Conservation (phyloP, 2,329 filamentous ascomycete species). For the Geosmithia putterillii region DNA sequence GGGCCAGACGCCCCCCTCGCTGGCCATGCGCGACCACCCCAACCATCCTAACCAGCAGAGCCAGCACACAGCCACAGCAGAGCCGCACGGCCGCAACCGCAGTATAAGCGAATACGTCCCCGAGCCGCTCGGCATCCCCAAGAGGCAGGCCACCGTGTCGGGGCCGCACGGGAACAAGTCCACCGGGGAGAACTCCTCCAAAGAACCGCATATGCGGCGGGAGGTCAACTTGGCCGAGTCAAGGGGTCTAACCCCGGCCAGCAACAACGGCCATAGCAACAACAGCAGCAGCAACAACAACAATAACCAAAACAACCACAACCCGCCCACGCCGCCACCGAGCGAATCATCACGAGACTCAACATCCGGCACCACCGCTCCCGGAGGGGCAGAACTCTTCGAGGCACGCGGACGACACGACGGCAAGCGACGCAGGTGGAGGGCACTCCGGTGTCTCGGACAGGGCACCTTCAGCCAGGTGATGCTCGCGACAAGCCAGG, state of each 20-base stretch:
- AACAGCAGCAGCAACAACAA: no score
- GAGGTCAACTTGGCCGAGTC: constrained; percentile 73
- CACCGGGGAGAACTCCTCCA: constrained; percentile 9
- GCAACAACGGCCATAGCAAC: no score
- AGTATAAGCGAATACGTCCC: constrained; percentile 85
- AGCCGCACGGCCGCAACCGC: constrained; percentile 54
- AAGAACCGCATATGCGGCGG: constrained; percentile 45
- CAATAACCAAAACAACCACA: no score
- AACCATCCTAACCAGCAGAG: constrained; percentile 8
- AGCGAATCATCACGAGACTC: constrained; percentile 53
- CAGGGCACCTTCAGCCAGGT: constrained; percentile 95
- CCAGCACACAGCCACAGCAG: constrained; percentile 35
- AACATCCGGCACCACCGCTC: constrained; percentile 26
- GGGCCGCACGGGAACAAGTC: constrained; percentile 39
- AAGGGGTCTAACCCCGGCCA: constrained; percentile 53
- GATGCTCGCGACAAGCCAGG: constrained; percentile 75
- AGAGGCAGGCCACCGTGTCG: constrained; percentile 63
- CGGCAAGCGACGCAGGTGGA: constrained; percentile 63
- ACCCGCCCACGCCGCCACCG: constrained; percentile 69
- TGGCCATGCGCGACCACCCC: constrained; percentile 2
- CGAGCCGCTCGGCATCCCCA: constrained; percentile 54
- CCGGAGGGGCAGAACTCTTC: constrained; percentile 47
- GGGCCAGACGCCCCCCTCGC: neutral
- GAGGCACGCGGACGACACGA: constrained; percentile 55
- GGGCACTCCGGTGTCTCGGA: constrained; percentile 67